Conservation (phyloP, 2,329 filamentous ascomycete genomes). For the Fusarium acutatum region DNA sequence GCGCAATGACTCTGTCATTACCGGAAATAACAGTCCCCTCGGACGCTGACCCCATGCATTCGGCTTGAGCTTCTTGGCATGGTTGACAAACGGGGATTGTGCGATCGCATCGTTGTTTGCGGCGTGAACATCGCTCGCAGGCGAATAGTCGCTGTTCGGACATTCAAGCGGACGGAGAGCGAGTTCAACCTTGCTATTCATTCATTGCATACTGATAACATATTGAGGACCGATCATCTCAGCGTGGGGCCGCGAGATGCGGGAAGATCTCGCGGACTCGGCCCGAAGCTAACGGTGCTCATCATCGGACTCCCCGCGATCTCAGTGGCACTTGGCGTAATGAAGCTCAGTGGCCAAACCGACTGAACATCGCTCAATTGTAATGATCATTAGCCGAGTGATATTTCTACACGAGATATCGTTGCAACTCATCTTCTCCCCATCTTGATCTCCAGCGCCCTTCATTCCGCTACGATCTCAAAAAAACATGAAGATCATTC, state of each 20-base stretch:
- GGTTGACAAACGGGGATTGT: too few relatives aligned
- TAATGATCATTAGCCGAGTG: not conserved
- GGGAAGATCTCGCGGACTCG: not conserved
- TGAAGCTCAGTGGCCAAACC: not conserved
- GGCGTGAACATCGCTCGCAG: too few relatives aligned
- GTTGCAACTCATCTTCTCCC: rapidly evolving
- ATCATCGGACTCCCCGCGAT: not conserved
- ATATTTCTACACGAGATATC: not conserved
- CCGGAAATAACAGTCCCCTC: not conserved
- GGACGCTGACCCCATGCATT: not conserved
- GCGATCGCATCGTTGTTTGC: too few relatives aligned
- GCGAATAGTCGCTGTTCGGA: too few relatives aligned
- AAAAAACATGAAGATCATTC: not conserved
- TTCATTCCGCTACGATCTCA: rapidly evolving
- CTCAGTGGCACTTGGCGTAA: not conserved
- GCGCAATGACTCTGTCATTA: not conserved
- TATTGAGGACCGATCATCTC: too few relatives aligned
- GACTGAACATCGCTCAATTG: not conserved
- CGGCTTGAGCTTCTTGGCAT: too few relatives aligned
- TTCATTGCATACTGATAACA: too few relatives aligned
- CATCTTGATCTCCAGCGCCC: rapidly evolving
- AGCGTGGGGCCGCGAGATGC: not conserved
- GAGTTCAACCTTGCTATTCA: too few relatives aligned
- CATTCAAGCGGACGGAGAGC: too few relatives aligned
- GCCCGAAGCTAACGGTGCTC: not conserved